phyloP scores from a whole-genome alignment of 2,329 filamentous ascomycete genomes.

The Monosporascus sp. region DNA sequence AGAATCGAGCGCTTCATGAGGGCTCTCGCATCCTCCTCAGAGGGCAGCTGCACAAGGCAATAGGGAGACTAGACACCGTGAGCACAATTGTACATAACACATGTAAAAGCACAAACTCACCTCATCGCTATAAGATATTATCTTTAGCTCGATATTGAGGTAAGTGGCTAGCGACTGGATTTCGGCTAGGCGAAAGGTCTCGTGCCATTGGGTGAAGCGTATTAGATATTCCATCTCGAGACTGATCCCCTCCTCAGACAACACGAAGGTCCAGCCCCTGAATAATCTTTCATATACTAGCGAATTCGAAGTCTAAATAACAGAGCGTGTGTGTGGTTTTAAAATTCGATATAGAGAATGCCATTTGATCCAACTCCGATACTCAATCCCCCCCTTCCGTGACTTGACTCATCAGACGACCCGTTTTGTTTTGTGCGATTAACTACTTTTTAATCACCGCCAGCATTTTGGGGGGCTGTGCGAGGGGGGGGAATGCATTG shows the following conservation, averaged over 20 bases:
- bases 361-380: background rate
- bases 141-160: slow-evolving; percentile 59
- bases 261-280: background rate
- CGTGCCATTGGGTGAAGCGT: slow-evolving; percentile 82
- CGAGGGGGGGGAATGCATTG: slow-evolving; percentile 9
- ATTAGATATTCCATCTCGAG: slow-evolving; percentile 70
- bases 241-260: background rate
- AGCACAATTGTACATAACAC: slow-evolving; percentile 9
- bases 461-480: too few species aligned
- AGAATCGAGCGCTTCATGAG: slow-evolving; percentile 76
- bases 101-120: slow-evolving; percentile 44
- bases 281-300: background rate
- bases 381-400: background rate
- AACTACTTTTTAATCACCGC: too few species aligned
- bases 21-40: slow-evolving; percentile 56
- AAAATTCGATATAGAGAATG: background rate
- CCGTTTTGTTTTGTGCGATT: background rate
- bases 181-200: slow-evolving; percentile 84
- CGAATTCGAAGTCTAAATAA: background rate
- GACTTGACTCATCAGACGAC: background rate
- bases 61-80: slow-evolving; percentile 66
- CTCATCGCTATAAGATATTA: slow-evolving; percentile 68
- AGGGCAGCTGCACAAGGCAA: slow-evolving; percentile 67
- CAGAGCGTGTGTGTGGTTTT: too few species aligned
- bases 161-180: slow-evolving; percentile 72